Evolutionary conservation across 441 rosid species (phyloP).

Genomic region (Arabidopsis lyrata): DNA sequence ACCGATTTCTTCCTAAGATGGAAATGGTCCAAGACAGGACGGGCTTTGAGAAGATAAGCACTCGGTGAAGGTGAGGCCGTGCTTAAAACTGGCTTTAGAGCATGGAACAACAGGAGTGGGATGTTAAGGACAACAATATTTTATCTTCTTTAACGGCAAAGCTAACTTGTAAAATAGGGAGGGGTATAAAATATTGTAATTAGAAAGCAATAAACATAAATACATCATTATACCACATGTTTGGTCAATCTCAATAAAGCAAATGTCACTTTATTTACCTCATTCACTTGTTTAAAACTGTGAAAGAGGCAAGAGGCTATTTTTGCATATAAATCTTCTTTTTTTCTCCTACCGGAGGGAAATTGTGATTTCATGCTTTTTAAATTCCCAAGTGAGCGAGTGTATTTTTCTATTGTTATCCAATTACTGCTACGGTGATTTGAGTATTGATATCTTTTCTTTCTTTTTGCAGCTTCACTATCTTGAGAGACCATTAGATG

Average conservation of each 20-base stretch:
- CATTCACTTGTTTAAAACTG: neutral
- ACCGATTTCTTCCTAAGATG: neutral
- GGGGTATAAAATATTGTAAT: slow-evolving; percentile 36
- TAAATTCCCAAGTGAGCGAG: neutral
- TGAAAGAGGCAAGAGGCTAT: neutral
- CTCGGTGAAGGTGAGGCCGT: slow-evolving; percentile 2
- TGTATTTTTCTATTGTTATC: neutral
- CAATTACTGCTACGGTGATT: neutral
- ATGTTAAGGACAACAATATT: slow-evolving; percentile 2
- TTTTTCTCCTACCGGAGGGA: neutral
- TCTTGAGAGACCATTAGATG: slow-evolving; percentile 13
- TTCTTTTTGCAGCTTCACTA: slow-evolving; percentile 18
- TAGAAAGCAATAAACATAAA: slow-evolving; percentile 29
- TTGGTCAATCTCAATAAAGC: slow-evolving; percentile 24
- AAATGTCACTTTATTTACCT: neutral
- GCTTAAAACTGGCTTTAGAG: slow-evolving; percentile 2
- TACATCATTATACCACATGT: slow-evolving; percentile 12
- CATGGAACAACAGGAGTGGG: slow-evolving; percentile 8
- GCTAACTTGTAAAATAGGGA: slow-evolving; percentile 41
- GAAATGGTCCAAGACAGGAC: neutral
- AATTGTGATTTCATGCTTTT: neutral
- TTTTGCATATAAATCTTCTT: neutral
- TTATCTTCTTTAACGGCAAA: slow-evolving; percentile 23
- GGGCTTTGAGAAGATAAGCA: neutral
- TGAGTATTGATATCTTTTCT: neutral